These are phyloP conservation scores for Cordia subcordata DNA, from an alignment of 257 asterid species.

Conservation along the genomic window DNA sequence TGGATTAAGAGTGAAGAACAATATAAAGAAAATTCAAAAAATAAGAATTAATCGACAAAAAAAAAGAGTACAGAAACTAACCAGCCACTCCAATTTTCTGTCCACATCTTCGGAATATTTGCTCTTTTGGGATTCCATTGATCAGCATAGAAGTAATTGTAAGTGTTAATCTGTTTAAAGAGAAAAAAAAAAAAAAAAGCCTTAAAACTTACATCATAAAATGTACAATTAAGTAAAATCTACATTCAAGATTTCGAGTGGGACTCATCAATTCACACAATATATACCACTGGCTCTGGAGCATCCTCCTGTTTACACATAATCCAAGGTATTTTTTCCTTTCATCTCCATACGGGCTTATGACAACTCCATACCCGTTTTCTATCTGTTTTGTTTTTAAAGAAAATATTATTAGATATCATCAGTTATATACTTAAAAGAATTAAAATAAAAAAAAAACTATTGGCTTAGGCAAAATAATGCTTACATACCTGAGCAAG, in stretches of 20 bases:
- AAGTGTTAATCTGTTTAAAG: slow-evolving; percentile 35
- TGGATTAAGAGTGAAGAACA: no score
- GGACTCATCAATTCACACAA: no score
- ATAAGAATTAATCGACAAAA: neutral
- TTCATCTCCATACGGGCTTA: slow-evolving; percentile 14
- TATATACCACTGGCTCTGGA: slow-evolving; percentile 30
- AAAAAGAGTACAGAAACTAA: slow-evolving; percentile 4
- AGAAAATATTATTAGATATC: neutral
- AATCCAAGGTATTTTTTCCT: slow-evolving; percentile 44
- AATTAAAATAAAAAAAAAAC: no score
- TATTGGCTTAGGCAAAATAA: no score
- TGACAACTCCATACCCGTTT: slow-evolving; percentile 40
- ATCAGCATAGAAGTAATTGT: slow-evolving; percentile 36
- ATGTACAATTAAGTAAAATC: no score
- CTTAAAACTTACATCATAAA: no score
- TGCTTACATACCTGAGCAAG: slow-evolving; percentile 44
- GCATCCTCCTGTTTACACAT: slow-evolving; percentile 45
- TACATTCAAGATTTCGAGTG: neutral
- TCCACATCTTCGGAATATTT: slow-evolving; percentile 40
- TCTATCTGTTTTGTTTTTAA: slow-evolving; percentile 24
- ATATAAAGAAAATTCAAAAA: neutral
- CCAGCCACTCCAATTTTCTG: slow-evolving; percentile 50
- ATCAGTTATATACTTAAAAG: neutral
- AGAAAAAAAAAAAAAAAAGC: neutral
- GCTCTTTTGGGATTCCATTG: slow-evolving; percentile 12